Conservation (phyloP, 2,329 filamentous ascomycete species). For the Calonectria fujianensis region DNA sequence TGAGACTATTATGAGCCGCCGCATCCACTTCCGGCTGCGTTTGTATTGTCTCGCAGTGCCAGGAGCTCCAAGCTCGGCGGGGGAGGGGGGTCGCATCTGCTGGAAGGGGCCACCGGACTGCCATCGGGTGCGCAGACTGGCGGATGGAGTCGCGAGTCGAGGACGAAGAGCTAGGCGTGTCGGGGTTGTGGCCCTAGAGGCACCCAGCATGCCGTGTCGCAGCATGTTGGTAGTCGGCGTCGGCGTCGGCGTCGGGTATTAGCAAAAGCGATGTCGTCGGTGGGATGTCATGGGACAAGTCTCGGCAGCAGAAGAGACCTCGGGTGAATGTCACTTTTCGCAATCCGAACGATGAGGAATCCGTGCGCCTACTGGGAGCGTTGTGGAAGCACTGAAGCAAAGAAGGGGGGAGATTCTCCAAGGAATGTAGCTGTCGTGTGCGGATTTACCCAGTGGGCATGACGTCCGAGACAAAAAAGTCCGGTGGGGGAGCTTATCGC, state of each 20-base stretch:
- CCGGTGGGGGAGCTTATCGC: slow-evolving; percentile 49
- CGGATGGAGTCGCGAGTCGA: slow-evolving; percentile 71
- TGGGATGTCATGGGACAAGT: slow-evolving; percentile 37
- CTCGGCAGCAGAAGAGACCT: neutral
- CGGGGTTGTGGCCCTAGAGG: slow-evolving; percentile 42
- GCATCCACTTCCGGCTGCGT: slow-evolving; percentile 83
- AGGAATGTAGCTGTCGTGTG: slow-evolving; percentile 31
- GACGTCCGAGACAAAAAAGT: slow-evolving; percentile 52
- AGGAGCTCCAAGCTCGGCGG: slow-evolving; percentile 84
- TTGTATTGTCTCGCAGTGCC: slow-evolving; percentile 82
- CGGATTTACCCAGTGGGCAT: slow-evolving; percentile 38
- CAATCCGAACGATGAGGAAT: neutral
- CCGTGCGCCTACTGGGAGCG: neutral
- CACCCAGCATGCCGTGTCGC: slow-evolving; percentile 54
- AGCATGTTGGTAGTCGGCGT: slow-evolving; percentile 54
- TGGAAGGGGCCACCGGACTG: slow-evolving; percentile 70
- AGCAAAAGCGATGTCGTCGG: slow-evolving; percentile 23
- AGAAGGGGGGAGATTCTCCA: slow-evolving; percentile 11
- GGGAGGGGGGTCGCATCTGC: slow-evolving; percentile 84
- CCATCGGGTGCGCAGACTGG: slow-evolving; percentile 50
- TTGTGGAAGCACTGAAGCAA: neutral
- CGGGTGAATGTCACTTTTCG: neutral
- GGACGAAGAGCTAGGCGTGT: slow-evolving; percentile 52
- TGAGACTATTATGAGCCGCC: slow-evolving; percentile 80
- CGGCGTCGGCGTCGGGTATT: slow-evolving; percentile 31